phyloP scores from a whole-genome alignment of 345 rosid species.

The Brassica juncea region DNA sequence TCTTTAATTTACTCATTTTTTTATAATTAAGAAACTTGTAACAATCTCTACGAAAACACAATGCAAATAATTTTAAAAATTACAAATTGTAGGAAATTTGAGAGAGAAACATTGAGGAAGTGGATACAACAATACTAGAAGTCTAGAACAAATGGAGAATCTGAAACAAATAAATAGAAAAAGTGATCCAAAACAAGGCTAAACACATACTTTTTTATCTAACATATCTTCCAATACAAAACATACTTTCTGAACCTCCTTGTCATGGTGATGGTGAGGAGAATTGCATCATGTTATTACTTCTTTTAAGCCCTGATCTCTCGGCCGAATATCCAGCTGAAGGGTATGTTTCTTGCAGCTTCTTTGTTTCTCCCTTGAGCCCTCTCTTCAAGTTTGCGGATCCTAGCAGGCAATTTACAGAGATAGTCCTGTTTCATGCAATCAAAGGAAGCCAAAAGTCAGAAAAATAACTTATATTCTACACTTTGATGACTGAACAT shows the following conservation, averaged over 20 bases:
- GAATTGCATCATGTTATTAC: neutral
- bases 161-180: neutral
- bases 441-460: neutral
- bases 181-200: neutral
- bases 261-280: constrained; percentile 18
- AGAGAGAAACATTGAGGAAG: neutral
- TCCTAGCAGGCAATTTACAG: constrained; percentile 46
- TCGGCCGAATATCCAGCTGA: constrained; percentile 57
- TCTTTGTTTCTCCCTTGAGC: constrained; percentile 48
- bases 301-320: constrained; percentile 38
- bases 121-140: neutral
- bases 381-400: constrained; percentile 56
- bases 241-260: constrained; percentile 5
- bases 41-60: neutral
- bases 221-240: constrained; percentile 13
- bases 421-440: constrained; percentile 43
- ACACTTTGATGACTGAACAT: neutral
- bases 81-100: neutral
- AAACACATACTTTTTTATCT: constrained; percentile 19
- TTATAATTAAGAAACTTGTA: neutral
- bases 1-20: neutral
- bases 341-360: constrained; percentile 41
- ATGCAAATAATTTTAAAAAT: neutral
- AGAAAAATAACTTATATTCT: neutral
- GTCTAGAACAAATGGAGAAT: neutral